These are phyloP conservation scores for Knufia fluminis DNA, from an alignment of 2,329 filamentous ascomycete species.

Conservation along the genomic window DNA sequence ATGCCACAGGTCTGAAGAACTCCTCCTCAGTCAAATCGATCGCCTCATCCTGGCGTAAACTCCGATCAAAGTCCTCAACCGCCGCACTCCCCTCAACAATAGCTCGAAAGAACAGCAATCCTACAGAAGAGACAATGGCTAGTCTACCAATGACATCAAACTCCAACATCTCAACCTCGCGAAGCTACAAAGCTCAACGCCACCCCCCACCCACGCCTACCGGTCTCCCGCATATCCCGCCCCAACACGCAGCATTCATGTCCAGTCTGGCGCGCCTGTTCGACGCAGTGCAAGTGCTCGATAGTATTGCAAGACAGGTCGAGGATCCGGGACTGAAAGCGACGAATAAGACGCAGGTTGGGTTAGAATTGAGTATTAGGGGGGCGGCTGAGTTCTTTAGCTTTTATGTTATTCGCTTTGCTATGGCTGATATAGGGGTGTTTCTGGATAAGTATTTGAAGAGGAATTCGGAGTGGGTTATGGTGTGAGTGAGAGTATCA, in stretches of 20 bases:
- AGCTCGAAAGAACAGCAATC: conserved; percentile 40
- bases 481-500: too few relatives aligned
- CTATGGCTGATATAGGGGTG: conserved; percentile 71
- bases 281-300: conserved; percentile 84
- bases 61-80: conserved; percentile 80
- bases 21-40: conserved; percentile 62
- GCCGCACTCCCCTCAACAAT: conserved; percentile 31
- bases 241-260: conserved; percentile 74
- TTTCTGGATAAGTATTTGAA: conserved; percentile 97
- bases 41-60: conserved; percentile 78
- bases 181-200: conserved; percentile 54
- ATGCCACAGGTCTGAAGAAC: conserved; percentile 38
- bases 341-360: conserved; percentile 88
- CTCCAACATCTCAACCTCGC: conserved; percentile 53
- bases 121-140: conserved; percentile 57
- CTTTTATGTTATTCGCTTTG: conserved; percentile 92
- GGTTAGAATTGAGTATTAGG: conserved; percentile 82
- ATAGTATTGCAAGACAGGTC: conserved; percentile 87
- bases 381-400: conserved; percentile 97
- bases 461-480: conserved; percentile 89
- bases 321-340: conserved; percentile 88
- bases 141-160: conserved; percentile 65
- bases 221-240: conserved; percentile 54
- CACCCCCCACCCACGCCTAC: conserved; percentile 48
- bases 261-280: conserved; percentile 78